A percentile compares a stretch with the other conserved stretches of the same genome.
Conservation (phyloP, 1,284 basidiomycete species). For the Mycena citricolor region DNA sequence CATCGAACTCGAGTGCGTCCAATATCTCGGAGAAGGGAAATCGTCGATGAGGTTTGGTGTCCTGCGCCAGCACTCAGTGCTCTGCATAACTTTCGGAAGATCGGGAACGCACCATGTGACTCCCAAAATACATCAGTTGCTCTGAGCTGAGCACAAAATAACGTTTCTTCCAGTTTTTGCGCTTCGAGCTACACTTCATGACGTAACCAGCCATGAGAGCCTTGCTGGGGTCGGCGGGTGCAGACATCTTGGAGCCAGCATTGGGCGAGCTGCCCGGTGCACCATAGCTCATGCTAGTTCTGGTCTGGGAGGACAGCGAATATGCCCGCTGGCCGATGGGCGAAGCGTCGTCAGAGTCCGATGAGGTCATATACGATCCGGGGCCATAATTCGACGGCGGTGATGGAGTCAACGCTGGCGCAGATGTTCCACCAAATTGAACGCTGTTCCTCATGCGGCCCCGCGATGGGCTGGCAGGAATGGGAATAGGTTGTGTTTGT, state of each 20-base stretch:
- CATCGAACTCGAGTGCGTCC: slow-evolving; percentile 88
- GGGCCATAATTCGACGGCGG: slow-evolving; percentile 45
- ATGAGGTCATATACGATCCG: slow-evolving; percentile 57
- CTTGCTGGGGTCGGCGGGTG: slow-evolving; percentile 57
- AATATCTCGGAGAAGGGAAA: slow-evolving; percentile 86
- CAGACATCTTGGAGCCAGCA: slow-evolving; percentile 34
- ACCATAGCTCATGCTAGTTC: slow-evolving; percentile 31
- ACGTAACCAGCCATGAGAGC: slow-evolving; percentile 86
- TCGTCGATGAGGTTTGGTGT: slow-evolving; percentile 82
- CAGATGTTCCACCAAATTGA: too few species aligned
- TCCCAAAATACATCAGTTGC: slow-evolving; percentile 79
- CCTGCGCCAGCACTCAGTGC: slow-evolving; percentile 45
- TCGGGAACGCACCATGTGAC: slow-evolving; percentile 77
- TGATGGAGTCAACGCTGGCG: slow-evolving; percentile 42
- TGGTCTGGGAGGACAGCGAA: slow-evolving; percentile 43
- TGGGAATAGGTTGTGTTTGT: slow-evolving; percentile 43
- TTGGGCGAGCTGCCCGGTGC: slow-evolving; percentile 34
- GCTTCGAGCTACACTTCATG: slow-evolving; percentile 94
- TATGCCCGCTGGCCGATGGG: slow-evolving; percentile 39
- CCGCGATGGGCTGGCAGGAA: slow-evolving; percentile 33
- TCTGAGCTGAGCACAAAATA: slow-evolving; percentile 88
- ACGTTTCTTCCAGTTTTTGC: slow-evolving; percentile 93
- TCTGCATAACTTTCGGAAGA: slow-evolving; percentile 11
- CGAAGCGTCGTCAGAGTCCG: slow-evolving; percentile 73
- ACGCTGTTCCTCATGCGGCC: slow-evolving; percentile 26